A percentile compares a stretch with the other conserved stretches of the same genome.
Evolutionary conservation across 768 basidiomycete species (phyloP).

Genomic region (Suillus luteus): DNA sequence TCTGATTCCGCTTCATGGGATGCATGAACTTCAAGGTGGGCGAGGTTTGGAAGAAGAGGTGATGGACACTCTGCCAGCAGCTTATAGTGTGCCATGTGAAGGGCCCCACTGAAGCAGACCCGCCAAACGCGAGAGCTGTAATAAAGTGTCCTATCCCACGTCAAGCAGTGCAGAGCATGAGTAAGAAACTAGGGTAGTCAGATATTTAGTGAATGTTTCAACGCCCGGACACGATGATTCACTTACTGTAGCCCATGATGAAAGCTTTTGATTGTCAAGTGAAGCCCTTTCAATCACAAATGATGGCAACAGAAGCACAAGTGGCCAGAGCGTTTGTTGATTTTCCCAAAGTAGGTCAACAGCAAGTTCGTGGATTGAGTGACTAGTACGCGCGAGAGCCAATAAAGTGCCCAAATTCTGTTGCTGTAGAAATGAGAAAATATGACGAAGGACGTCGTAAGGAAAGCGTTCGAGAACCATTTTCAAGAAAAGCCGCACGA

Average conservation of each 20-base stretch:
- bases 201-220: neutral
- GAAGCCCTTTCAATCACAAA: neutral
- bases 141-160: neutral
- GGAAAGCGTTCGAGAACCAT: neutral
- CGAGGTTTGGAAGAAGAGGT: neutral
- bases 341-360: neutral
- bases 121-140: neutral
- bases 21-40: neutral
- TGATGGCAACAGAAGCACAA: neutral
- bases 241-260: neutral
- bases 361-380: neutral
- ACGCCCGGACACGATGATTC: neutral
- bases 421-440: constrained; percentile 1
- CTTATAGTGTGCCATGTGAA: neutral
- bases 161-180: neutral
- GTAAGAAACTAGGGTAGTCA: neutral
- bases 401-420: neutral
- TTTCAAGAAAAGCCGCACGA: neutral
- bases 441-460: neutral
- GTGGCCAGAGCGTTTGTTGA: neutral
- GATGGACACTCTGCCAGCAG: neutral
- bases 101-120: neutral
- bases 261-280: neutral
- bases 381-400: neutral
- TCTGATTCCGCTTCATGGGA: neutral